Percentiles rank a stretch among this genome's conserved stretches.
These are phyloP conservation scores for Raffaelea albimanens DNA, from an alignment of 2,329 filamentous ascomycete genomes.

Conservation along the genomic window DNA sequence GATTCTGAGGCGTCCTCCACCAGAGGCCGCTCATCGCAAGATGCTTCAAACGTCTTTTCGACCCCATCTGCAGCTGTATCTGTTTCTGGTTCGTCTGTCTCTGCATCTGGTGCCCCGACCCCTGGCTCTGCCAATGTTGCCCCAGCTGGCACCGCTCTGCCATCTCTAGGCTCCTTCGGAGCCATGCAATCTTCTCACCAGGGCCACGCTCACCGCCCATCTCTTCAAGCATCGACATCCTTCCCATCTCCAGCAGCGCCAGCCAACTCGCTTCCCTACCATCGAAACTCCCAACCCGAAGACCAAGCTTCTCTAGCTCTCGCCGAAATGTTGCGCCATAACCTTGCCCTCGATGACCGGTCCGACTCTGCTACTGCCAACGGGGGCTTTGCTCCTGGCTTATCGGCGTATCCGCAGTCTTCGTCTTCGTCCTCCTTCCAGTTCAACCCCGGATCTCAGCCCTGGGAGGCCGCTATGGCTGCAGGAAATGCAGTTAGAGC, in stretches of 20 bases:
- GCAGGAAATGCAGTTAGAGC: background rate
- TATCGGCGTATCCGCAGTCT: slow-evolving; percentile 1
- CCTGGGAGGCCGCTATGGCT: slow-evolving; percentile 28
- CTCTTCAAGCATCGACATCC: slow-evolving; percentile 21
- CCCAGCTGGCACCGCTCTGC: background rate
- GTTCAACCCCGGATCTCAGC: slow-evolving; percentile 35
- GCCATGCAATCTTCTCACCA: slow-evolving; percentile 27
- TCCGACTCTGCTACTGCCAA: background rate
- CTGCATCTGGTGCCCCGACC: background rate
- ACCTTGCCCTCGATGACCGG: slow-evolving; percentile 1
- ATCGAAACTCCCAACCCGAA: slow-evolving; percentile 7
- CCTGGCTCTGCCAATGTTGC: background rate
- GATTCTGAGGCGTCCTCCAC: slow-evolving; percentile 4
- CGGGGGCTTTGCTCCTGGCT: background rate
- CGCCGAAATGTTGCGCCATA: slow-evolving; percentile 3
- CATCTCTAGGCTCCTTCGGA: slow-evolving; percentile 3
- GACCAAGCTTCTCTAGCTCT: background rate
- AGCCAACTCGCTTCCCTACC: slow-evolving; percentile 1
- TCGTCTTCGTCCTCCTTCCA: slow-evolving; percentile 26
- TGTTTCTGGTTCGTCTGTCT: slow-evolving; percentile 1
- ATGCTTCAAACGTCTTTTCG: slow-evolving; percentile 1
- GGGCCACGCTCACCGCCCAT: slow-evolving; percentile 36
- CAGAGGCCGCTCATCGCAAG: background rate
- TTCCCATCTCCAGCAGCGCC: slow-evolving; percentile 6
- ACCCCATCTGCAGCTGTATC: slow-evolving; percentile 1